Conservation (phyloP, 2,329 filamentous ascomycete genomes). For the Lecanosticta acicola region DNA sequence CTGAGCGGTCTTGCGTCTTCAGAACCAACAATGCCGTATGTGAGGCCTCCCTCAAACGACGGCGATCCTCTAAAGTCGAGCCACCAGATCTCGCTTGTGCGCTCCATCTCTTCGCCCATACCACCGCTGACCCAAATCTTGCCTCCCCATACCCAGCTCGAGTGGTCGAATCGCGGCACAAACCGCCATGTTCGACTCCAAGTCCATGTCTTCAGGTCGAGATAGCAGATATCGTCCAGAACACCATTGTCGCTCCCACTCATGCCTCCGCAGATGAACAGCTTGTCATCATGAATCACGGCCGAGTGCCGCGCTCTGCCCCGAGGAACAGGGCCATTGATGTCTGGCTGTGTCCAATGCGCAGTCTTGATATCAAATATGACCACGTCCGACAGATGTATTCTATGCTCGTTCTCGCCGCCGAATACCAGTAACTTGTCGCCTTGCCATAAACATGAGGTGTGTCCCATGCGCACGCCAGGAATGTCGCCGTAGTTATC, state of each 20-base stretch:
- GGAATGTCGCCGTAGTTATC: constrained; percentile 99
- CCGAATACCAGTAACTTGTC: constrained; percentile 96
- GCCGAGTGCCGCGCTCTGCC: constrained; percentile 90
- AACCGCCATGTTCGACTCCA: constrained; percentile 97
- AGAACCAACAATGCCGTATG: constrained; percentile 27
- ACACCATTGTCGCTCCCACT: constrained; percentile 89
- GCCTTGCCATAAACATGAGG: constrained; percentile 86
- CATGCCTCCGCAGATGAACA: constrained; percentile 94
- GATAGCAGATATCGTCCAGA: constrained; percentile 90
- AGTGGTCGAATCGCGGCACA: constrained; percentile 89
- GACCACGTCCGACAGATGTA: constrained; percentile 91
- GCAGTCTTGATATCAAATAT: constrained; percentile 92
- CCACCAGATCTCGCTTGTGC: constrained; percentile 95
- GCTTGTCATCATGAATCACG: constrained; percentile 89
- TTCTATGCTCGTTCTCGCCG: constrained; percentile 94
- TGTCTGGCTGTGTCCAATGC: constrained; percentile 88
- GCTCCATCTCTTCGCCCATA: constrained; percentile 92
- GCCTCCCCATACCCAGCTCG: constrained; percentile 86
- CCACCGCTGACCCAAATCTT: constrained; percentile 96
- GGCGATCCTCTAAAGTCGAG: constrained; percentile 87
- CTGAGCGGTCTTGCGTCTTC: constrained; percentile 32
- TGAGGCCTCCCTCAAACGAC: constrained; percentile 54
- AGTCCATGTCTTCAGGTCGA: constrained; percentile 94
- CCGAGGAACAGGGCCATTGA: constrained; percentile 77
- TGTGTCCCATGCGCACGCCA: constrained; percentile 97